phyloP scores from a whole-genome alignment of 1,284 basidiomycete genomes.

The Ustilago crameri region DNA sequence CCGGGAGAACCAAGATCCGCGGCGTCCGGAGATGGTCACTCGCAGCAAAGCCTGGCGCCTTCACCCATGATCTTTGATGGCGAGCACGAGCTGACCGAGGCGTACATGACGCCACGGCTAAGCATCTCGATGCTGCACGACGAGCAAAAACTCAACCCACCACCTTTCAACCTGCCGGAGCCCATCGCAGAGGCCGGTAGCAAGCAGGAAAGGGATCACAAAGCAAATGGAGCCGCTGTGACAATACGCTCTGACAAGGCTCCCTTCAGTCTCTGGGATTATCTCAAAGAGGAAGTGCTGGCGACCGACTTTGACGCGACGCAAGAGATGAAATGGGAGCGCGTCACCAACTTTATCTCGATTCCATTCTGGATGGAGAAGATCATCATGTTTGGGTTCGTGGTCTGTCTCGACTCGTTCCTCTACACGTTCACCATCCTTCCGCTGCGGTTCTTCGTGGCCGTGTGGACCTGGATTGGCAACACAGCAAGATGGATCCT shows the following conservation, averaged over 20 bases:
- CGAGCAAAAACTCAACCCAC: background rate
- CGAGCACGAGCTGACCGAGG: constrained; percentile 19
- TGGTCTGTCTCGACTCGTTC: constrained; percentile 95
- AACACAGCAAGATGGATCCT: constrained; percentile 52
- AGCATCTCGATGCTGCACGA: constrained; percentile 27
- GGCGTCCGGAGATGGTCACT: constrained; percentile 4
- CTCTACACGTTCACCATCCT: constrained; percentile 98
- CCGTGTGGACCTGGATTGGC: constrained; percentile 53
- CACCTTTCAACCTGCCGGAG: background rate
- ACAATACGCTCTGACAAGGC: constrained; percentile 13
- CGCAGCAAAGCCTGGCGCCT: constrained; percentile 14
- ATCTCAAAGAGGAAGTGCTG: constrained; percentile 80
- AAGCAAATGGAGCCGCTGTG: background rate
- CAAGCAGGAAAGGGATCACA: background rate
- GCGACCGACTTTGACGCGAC: constrained; percentile 92
- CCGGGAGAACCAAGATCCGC: background rate
- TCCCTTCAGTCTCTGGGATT: constrained; percentile 83
- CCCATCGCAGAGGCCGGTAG: background rate
- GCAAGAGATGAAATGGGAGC: constrained; percentile 93
- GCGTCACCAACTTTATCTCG: constrained; percentile 95
- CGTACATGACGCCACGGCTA: constrained; percentile 27
- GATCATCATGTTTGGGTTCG: constrained; percentile 91
- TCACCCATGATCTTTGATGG: constrained; percentile 13
- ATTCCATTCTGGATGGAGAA: constrained; percentile 95
- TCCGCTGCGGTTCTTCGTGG: constrained; percentile 77